Evolutionary conservation across 1,284 basidiomycete species (phyloP), one percentile per base, ranked within the genome.

Genomic region (Leccinum holopus): DNA sequence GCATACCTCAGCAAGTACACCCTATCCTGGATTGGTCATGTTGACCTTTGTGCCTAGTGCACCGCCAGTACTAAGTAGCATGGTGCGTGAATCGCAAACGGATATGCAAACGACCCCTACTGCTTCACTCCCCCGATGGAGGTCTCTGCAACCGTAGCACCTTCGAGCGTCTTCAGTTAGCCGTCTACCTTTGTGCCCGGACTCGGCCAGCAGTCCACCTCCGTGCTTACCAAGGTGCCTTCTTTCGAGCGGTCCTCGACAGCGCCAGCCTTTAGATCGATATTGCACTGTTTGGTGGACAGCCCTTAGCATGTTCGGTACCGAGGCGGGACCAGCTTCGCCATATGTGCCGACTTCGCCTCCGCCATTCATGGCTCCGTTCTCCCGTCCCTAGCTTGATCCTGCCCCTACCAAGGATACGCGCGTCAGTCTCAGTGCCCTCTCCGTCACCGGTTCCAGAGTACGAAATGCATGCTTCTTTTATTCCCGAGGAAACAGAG

Each of bases 21-120:
- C 80, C 5, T 92, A 90, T 70, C 77, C 81, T 52, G 84, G 84
- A 21, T 86, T 91, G 81, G 69, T 80, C 41, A 25, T 56, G 41
- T 57, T 63, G 21, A 55, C 51, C 21, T 37, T 62, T 56, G 30
- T 21, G 11, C 44, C 59, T 18, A 59, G 28, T n/a, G 47, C 53
- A 33, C 60, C 55, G 33, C 53, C 65, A 16, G 63, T 61, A 14
- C 63, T 72, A 25, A 60, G 53, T 59, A 62, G 63, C 30, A 70
- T 75, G 33, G 65, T 63, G 35, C 67, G 73, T 60, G 74, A 72
- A 60, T 53, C 61, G 25, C 74, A 75, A 33, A 69, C 71, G 33
- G 75, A 75, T 47, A 77, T 75, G 69, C 66, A 72, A 47, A 70
- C 62, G 6, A 65, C 71, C 16, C 66, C 72, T 44, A 63, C 61